These are phyloP conservation scores for Lithospermum erythrorhizon DNA, from an alignment of 257 asterid genomes.

Conservation along the genomic window DNA sequence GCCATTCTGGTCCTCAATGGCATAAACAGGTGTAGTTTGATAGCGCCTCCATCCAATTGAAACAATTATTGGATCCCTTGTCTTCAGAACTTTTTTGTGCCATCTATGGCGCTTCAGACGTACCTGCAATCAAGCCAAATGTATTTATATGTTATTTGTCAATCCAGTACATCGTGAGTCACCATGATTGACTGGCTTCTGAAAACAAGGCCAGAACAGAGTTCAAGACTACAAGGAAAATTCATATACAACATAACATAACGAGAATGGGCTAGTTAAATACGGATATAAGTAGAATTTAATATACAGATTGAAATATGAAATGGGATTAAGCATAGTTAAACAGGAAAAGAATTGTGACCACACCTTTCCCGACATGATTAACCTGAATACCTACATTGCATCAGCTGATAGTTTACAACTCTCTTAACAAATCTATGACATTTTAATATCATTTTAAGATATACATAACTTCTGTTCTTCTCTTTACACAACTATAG, in stretches of 20 bases:
- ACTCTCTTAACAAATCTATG: no score
- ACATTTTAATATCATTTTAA: no score
- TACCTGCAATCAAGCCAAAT: constrained; percentile 35
- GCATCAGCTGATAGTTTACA: no score
- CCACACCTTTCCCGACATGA: neutral
- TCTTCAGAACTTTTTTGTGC: constrained; percentile 92
- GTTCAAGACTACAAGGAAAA: neutral
- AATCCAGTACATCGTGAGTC: no score
- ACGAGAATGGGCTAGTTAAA: neutral
- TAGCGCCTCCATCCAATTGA: constrained; percentile 98
- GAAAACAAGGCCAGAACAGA: neutral
- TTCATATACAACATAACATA: neutral
- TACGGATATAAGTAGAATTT: neutral
- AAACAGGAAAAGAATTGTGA: neutral
- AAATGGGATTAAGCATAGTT: neutral
- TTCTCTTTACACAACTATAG: neutral
- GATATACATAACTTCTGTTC: neutral
- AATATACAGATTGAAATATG: neutral
- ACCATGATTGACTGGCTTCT: neutral
- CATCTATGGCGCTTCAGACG: constrained; percentile 91
- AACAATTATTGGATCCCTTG: constrained; percentile 93
- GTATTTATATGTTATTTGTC: neutral
- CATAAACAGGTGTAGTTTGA: constrained; percentile 81
- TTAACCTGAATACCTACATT: no score
- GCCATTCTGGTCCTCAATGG: constrained; percentile 86